These are phyloP conservation scores for Mortierella sp. DNA, from an alignment of 371 early-diverging fungal genomes.

Conservation along the genomic window DNA sequence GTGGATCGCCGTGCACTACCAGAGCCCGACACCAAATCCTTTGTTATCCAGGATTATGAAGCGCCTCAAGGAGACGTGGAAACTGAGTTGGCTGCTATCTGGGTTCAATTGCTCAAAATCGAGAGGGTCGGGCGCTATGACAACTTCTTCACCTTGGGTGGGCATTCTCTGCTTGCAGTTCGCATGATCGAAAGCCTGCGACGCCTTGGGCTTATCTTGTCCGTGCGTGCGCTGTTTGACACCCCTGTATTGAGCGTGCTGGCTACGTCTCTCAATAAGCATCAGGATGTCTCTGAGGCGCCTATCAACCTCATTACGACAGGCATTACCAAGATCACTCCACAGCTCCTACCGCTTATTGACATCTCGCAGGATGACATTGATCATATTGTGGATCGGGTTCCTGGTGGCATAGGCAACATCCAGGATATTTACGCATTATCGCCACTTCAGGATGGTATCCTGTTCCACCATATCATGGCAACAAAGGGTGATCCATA, in stretches of 20 bases:
- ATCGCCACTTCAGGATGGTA: conserved; percentile 22
- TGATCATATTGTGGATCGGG: not conserved
- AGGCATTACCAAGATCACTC: conserved; percentile 4
- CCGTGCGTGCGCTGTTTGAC: conserved; percentile 8
- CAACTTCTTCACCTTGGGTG: conserved; percentile 2
- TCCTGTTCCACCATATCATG: conserved; percentile 25
- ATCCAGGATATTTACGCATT: conserved; percentile 19
- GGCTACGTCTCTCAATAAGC: not conserved
- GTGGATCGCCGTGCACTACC: conserved; percentile 21
- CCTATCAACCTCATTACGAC: conserved; percentile 3
- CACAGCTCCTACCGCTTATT: conserved; percentile 7
- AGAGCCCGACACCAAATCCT: not conserved
- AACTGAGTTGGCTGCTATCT: not conserved
- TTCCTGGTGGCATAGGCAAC: conserved; percentile 14
- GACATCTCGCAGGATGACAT: conserved; percentile 4
- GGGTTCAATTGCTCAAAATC: conserved; percentile 4
- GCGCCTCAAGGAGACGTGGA: conserved; percentile 13
- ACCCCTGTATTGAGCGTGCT: conserved; percentile 4
- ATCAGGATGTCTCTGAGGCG: not conserved
- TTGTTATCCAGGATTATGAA: conserved; percentile 1
- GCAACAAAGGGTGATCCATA: conserved; percentile 14
- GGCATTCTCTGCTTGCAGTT: conserved; percentile 2
- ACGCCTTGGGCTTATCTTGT: not conserved
- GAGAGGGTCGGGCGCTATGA: conserved; percentile 1
- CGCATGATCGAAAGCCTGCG: not conserved